Base-by-base conservation (phyloP, 208 protist species). In the Polymyxa betae region DNA sequence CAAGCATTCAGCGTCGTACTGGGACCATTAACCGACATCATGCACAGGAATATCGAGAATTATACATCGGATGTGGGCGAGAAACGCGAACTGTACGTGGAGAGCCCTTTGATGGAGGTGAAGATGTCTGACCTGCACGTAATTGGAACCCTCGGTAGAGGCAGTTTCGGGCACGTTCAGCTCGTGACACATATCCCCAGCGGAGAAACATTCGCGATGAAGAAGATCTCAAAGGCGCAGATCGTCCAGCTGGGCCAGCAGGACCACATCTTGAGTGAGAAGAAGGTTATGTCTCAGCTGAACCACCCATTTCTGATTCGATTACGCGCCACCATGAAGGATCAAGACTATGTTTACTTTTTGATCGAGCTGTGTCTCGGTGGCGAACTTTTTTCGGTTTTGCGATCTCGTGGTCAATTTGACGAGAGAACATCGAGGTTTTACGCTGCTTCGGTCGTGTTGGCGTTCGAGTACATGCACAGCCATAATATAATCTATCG, bases 381-480 rank as follows among this genome's bases (percentile, higher is more conserved):
- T 43, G 89, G 89, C 29, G 89, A 91, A 77, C 43, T 88, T 24
- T 88, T 16, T 88, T 29, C 16, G 45, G 88, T 91, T 24, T 77
- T 91, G 12, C 89, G 89, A n/a, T 16, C 89, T 32, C 35, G n/a
- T 24, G 90, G 32, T 38, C 60, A 40, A 32, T 91, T 91, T 77
- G 72, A 91, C 66, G 38, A 89, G 66, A 91, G 45, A 12, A 91
- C 89, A 88, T 16, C 93, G 35, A 45, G 54, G 5, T 93, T 95
- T 88, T 94, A 94, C 82, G 91, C 93, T 45, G 92, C 77, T 44
- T 35, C 89, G 49, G 89, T 94, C 24, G 88, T 93, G 38, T 88
- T 91, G 20, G 92, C 92, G 0, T 92, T 95, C 1, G 93, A 94
- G 66, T 60, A 94, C 41, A 49, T 95, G 38, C 94, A 95, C 87